phyloP scores from a whole-genome alignment of 2,329 filamentous ascomycete species.

The Blumeria graminis region DNA sequence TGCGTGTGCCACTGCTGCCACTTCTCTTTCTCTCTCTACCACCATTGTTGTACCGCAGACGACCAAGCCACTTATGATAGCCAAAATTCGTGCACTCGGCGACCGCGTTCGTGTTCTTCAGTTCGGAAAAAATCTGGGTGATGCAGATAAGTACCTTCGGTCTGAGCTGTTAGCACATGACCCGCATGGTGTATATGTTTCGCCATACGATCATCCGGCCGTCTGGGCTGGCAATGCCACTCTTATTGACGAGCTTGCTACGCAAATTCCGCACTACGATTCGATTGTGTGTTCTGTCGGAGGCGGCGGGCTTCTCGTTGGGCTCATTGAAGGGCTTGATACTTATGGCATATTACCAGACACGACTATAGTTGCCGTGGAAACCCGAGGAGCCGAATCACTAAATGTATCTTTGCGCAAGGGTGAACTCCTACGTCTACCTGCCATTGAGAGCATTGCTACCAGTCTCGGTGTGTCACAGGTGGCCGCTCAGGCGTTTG shows the following conservation, averaged over 20 bases:
- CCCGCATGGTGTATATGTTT: slow-evolving; percentile 32
- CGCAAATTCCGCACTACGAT: slow-evolving; percentile 23
- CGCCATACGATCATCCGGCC: slow-evolving; percentile 43
- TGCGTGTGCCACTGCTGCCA: slow-evolving; percentile 51
- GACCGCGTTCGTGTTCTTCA: slow-evolving; percentile 35
- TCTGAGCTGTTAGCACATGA: slow-evolving; percentile 28
- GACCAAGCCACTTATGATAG: slow-evolving; percentile 45
- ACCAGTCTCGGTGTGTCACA: slow-evolving; percentile 47
- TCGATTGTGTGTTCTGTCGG: slow-evolving; percentile 57
- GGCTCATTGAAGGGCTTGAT: slow-evolving; percentile 37
- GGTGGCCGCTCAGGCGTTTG: slow-evolving; percentile 44
- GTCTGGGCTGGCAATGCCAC: slow-evolving; percentile 42
- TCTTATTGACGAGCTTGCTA: slow-evolving; percentile 23
- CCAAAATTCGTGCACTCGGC: slow-evolving; percentile 44
- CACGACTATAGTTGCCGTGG: slow-evolving; percentile 39
- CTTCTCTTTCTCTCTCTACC: slow-evolving; percentile 34
- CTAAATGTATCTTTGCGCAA: slow-evolving; percentile 36
- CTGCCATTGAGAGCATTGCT: slow-evolving; percentile 51
- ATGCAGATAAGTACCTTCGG: slow-evolving; percentile 43
- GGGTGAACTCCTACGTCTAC: slow-evolving; percentile 34
- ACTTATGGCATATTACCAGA: slow-evolving; percentile 8
- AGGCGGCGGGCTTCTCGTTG: slow-evolving; percentile 58
- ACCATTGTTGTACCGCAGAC: slow-evolving; percentile 51
- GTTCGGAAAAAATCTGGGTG: slow-evolving; percentile 40
- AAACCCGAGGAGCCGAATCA: slow-evolving; percentile 51